phyloP scores from a whole-genome alignment of 2,329 filamentous ascomycete genomes.

The Acrocalymma vagum region DNA sequence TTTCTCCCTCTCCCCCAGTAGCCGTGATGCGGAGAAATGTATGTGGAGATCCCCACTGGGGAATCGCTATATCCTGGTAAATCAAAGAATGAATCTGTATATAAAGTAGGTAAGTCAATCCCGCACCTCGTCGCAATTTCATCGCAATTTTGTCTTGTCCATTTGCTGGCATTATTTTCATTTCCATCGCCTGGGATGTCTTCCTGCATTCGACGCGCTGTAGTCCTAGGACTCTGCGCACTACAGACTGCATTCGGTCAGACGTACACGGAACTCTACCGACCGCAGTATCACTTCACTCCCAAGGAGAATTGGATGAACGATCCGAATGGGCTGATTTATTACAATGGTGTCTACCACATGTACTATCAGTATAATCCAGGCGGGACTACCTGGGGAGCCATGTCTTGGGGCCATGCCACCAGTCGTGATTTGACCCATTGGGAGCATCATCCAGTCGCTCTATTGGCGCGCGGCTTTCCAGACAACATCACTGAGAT shows the following conservation, averaged over 20 bases:
- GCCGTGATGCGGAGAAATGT: not conserved
- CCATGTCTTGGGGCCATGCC: conserved; percentile 7
- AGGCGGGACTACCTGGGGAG: conserved; percentile 7
- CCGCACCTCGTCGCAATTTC: conserved; percentile 5
- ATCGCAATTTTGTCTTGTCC: conserved; percentile 1
- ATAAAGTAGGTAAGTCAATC: conserved; percentile 5
- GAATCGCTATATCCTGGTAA: conserved; percentile 1
- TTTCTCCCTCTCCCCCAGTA: not conserved
- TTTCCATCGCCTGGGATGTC: conserved; percentile 6
- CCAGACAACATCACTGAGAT: conserved; percentile 8
- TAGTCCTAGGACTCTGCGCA: conserved; percentile 7
- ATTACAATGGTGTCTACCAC: conserved; percentile 4
- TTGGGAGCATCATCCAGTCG: conserved; percentile 7
- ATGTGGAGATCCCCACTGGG: conserved; percentile 4
- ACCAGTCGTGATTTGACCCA: conserved; percentile 9
- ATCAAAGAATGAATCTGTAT: conserved; percentile 4
- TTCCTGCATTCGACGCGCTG: conserved; percentile 2
- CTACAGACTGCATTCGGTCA: conserved; percentile 7
- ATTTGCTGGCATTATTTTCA: conserved; percentile 2
- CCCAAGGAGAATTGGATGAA: conserved; percentile 10
- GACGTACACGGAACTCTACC: conserved; percentile 4
- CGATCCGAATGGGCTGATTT: conserved; percentile 7
- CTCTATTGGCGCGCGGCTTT: conserved; percentile 5
- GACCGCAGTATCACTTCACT: conserved; percentile 8
- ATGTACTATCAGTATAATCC: conserved; percentile 9